Conservation (phyloP, 2,329 filamentous ascomycete species). For the Fonsecaea pugnacius region DNA sequence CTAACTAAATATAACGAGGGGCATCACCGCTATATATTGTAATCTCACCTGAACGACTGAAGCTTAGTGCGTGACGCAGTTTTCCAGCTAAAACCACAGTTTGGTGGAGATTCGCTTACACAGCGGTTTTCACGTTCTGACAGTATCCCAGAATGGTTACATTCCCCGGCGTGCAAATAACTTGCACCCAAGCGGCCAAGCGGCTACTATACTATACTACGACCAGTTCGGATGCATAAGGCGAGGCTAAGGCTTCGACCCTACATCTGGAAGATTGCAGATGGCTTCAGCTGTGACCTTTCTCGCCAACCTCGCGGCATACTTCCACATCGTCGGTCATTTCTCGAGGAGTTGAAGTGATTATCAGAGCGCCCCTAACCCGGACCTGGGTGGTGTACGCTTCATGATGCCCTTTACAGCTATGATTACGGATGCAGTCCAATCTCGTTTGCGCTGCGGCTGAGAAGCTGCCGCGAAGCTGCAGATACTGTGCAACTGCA, state of each 20-base stretch:
- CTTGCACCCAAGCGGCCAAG: background rate
- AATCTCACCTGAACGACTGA: too few species aligned
- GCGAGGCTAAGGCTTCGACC: conserved; percentile 9
- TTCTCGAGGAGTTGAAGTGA: conserved; percentile 9
- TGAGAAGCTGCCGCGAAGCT: conserved; percentile 9
- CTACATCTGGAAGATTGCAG: conserved; percentile 13
- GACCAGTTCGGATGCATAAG: conserved; percentile 13
- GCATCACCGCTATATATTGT: too few species aligned
- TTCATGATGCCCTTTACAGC: conserved; percentile 6
- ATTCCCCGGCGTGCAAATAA: conserved; percentile 4
- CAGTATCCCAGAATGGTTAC: background rate
- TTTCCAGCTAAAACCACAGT: too few species aligned
- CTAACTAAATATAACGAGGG: too few species aligned
- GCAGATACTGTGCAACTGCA: conserved; percentile 9
- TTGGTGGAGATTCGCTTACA: conserved; percentile 10
- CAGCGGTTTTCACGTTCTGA: background rate
- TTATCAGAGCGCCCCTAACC: background rate
- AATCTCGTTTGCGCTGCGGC: conserved; percentile 9
- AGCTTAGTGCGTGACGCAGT: too few species aligned
- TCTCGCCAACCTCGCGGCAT: conserved; percentile 10
- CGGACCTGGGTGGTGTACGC: conserved; percentile 5
- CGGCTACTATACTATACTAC: conserved; percentile 12
- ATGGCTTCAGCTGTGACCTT: conserved; percentile 10
- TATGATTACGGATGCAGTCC: conserved; percentile 5
- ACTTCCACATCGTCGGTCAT: conserved; percentile 10